These are phyloP conservation scores for Batrachochytrium dendrobatidis DNA, from an alignment of 371 early-diverging fungal genomes.

Conservation along the genomic window DNA sequence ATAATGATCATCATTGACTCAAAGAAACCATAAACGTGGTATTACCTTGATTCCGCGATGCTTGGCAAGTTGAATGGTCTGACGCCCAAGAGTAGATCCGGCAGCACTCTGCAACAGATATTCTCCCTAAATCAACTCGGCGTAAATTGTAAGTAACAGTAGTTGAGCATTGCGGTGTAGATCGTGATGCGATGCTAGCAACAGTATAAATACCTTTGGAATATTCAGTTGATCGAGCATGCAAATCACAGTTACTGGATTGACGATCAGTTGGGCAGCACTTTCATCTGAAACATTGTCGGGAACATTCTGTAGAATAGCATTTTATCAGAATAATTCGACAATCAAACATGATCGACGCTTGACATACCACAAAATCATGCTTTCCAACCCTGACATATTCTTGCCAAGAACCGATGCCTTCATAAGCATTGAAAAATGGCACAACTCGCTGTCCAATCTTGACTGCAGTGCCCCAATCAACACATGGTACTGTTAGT, in stretches of 20 bases:
- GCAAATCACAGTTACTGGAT: conserved; percentile 6
- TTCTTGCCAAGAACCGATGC: conserved; percentile 9
- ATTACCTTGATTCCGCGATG: conserved; percentile 5
- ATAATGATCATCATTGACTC: no score
- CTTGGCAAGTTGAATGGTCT: conserved; percentile 4
- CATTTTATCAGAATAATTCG: neutral
- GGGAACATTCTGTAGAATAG: conserved; percentile 1
- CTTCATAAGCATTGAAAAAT: neutral
- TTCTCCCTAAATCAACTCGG: conserved; percentile 7
- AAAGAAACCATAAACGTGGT: no score
- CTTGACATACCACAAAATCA: conserved; percentile 1
- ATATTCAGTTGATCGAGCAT: conserved; percentile 5
- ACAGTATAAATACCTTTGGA: conserved; percentile 4
- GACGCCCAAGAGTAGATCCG: conserved; percentile 2
- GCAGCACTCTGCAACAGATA: conserved; percentile 4
- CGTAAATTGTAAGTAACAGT: no score
- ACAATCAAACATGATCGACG: no score
- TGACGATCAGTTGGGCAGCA: conserved; percentile 10
- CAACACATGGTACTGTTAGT: no score
- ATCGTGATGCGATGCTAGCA: neutral
- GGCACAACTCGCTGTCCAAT: conserved; percentile 9
- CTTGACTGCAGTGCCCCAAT: no score
- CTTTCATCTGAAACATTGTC: conserved; percentile 9
- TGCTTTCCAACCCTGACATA: conserved; percentile 1
- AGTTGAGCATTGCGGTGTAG: no score